Conservation (phyloP, 2,329 filamentous ascomycete species). For the Fusarium sulawesiense region DNA sequence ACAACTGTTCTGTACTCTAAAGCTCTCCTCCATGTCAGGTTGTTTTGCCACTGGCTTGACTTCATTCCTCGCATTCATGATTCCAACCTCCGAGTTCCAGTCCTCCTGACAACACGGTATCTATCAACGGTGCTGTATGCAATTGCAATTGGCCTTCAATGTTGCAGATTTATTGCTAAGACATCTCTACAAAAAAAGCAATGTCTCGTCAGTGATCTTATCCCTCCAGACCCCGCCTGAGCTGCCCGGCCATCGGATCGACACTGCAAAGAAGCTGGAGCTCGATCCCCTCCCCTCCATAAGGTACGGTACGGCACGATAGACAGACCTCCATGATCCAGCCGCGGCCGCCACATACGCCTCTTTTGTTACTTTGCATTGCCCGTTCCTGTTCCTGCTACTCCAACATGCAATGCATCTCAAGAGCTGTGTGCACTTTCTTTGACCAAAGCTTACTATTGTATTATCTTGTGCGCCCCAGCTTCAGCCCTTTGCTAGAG, state of each 20-base stretch:
- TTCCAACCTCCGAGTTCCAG: constrained; percentile 16
- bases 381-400: constrained; percentile 10
- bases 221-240: constrained; percentile 13
- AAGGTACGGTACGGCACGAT: not conserved
- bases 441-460: constrained; percentile 1
- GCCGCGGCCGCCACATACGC: constrained; percentile 42
- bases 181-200: constrained; percentile 7
- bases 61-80: constrained; percentile 21
- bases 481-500: not conserved
- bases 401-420: constrained; percentile 20
- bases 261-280: constrained; percentile 32
- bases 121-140: not conserved
- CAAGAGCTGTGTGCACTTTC: not conserved
- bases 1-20: constrained; percentile 2
- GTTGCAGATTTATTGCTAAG: not conserved
- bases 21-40: not conserved
- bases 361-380: constrained; percentile 23
- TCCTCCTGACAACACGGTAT: not conserved
- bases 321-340: constrained; percentile 11
- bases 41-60: constrained; percentile 18
- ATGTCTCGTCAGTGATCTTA: constrained; percentile 17
- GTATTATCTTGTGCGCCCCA: constrained; percentile 1
- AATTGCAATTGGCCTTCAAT: not conserved
- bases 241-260: constrained; percentile 38
- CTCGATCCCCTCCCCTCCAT: not conserved